Evolutionary conservation across 2,329 filamentous ascomycete species (phyloP).

Genomic region (Plenodomus biglobosus): DNA sequence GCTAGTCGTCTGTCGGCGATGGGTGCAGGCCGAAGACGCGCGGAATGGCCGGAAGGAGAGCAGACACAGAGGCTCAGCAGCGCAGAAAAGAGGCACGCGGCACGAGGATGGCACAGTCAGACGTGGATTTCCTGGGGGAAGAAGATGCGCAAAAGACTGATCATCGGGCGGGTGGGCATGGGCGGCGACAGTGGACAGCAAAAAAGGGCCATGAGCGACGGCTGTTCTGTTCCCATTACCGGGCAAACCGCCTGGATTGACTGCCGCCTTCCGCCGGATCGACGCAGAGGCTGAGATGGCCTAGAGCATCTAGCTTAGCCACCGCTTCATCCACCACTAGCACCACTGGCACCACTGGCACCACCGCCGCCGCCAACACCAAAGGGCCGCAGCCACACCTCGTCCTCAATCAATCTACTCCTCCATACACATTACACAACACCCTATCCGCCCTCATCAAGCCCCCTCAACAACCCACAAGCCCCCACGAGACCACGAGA

Average conservation of each 20-base stretch:
- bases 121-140: too few relatives aligned
- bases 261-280: background rate
- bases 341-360: too few relatives aligned
- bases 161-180: background rate
- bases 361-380: too few relatives aligned
- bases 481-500: too few relatives aligned
- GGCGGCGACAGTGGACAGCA: too few relatives aligned
- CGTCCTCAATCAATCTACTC: background rate
- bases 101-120: too few relatives aligned
- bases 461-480: background rate
- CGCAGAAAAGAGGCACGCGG: background rate
- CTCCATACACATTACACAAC: background rate
- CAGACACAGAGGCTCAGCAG: background rate
- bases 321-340: background rate
- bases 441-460: background rate
- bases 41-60: slow-evolving; percentile 10
- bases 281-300: background rate
- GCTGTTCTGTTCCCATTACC: too few relatives aligned
- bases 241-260: too few relatives aligned
- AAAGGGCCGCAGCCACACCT: background rate
- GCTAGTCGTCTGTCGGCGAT: slow-evolving; percentile 5
- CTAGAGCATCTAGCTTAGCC: background rate
- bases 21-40: slow-evolving; percentile 6
- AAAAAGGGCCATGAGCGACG: background rate
- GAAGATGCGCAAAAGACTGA: background rate